phyloP scores from a whole-genome alignment of 331 rosid genomes.

The Telfairia occidentalis region DNA sequence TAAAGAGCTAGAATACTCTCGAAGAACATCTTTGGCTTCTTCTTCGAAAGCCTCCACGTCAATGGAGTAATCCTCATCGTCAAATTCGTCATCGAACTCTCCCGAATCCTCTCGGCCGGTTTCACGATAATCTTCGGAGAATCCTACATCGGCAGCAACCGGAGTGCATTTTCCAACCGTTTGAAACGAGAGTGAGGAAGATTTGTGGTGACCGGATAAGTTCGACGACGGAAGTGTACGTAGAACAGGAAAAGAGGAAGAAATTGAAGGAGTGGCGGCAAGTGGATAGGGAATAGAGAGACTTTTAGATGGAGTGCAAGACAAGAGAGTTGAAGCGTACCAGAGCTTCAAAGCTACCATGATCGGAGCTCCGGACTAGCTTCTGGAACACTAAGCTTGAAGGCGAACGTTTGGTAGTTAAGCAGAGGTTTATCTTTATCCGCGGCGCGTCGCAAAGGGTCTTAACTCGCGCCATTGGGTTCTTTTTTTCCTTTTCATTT shows the following conservation, averaged over 20 bases:
- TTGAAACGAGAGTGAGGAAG: conserved; percentile 26
- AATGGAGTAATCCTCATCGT: conserved; percentile 18
- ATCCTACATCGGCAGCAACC: conserved; percentile 11
- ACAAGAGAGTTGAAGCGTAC: conserved; percentile 13
- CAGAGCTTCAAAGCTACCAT: conserved; percentile 38
- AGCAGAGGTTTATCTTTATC: conserved; percentile 8
- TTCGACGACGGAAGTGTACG: conserved; percentile 6
- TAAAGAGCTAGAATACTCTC: conserved; percentile 48
- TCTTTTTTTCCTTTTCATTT: not conserved
- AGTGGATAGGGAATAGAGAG: conserved; percentile 24
- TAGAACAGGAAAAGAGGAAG: conserved; percentile 13
- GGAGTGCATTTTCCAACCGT: conserved; percentile 14
- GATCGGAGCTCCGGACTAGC: not conserved
- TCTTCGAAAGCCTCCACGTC: conserved; percentile 49
- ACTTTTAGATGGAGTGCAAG: conserved; percentile 27
- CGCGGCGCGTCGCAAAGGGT: not conserved
- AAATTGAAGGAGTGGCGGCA: conserved; percentile 14
- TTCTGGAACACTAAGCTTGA: not conserved
- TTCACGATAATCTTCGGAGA: conserved; percentile 2
- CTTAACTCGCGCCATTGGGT: not conserved
- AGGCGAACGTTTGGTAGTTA: not conserved
- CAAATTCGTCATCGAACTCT: conserved; percentile 19
- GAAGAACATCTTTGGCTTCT: conserved; percentile 53
- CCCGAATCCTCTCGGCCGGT: conserved; percentile 17
- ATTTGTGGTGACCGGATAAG: conserved; percentile 2